Evolutionary conservation across 768 basidiomycete genomes (phyloP), one percentile per base, ranked within the genome.

Genomic region (Tricholoma matsutake): DNA sequence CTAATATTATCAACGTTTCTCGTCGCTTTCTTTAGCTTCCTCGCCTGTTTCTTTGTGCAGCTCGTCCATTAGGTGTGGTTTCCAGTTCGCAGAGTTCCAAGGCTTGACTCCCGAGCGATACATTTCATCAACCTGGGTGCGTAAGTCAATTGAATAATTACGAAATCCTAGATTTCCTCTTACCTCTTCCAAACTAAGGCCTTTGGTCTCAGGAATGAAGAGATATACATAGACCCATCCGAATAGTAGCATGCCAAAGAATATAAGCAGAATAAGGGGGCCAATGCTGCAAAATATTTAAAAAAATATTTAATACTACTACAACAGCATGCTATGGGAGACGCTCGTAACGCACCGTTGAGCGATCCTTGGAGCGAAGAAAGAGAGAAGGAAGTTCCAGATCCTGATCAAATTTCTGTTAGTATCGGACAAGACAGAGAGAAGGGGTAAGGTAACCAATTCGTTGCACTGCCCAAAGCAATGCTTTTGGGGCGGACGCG

Each of bases 151-250:
- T 11, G 28, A 18, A 51, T 25, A 35, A 28, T 41, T 16, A 18
- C 18, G 54, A 14, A 52, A 53, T 28, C 1, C 57, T 47, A 29
- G 47, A 56, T 1, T 64, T 32, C 35, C 39, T 61, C 71, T 34
- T 58, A 84, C 86, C 79, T 89, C 87, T 75, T 92, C 90, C 63
- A 91, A 72, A 57, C 84, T 84, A 20, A 92, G 81, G 11, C 90
- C 89, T 71, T 85, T 92, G 25, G 88, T 92, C 78, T 94, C 92
- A 20, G 91, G 91, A 52, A 94, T 83, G 70, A 86, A 83, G 58
- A 91, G 73, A 71, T 86, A 90, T 25, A 91, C 90, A 69, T 89
- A 94, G 61, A 83, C 71, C 68, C 81, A 86, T 35, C 87, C 90
- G 66, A 88, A 83, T 22, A 85, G 63, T 9, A 90, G 78, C 84